Evolutionary conservation across 768 basidiomycete genomes (phyloP), one percentile per base, ranked within the genome.

Genomic region (Rhodotorula taiwanensis): DNA sequence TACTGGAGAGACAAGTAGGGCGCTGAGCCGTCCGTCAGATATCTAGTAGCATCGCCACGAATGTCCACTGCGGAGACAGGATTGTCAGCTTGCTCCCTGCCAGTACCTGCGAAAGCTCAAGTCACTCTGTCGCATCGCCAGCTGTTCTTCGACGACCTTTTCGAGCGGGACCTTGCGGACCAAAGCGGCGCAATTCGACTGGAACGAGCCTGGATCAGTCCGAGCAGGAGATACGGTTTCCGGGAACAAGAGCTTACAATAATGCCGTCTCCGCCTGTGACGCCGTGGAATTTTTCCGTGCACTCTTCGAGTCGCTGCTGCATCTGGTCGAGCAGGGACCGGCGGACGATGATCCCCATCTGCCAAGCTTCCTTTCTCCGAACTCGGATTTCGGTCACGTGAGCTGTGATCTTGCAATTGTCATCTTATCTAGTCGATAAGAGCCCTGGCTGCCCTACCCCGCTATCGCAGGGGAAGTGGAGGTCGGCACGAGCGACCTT

Each of bases 201-300:
- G 44, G 16, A n/a, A n/a, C n/a, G n/a, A n/a, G n/a, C 36, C 36
- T 4, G 9, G 5, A 27, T 6, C 2, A 20, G 10, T 14, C 1
- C 7, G 4, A 18, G 11, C 21, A 25, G 50, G 30, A 62, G 52
- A 31, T 9, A 3, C 10, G 45, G 4, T 11, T 1, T 7, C 4
- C 3, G n/a, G 27, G 31, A 42, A 25, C 27, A 30, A n/a, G n/a
- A n/a, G 45, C 62, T n/a, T 20, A 63, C 62, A 4, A 66, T 41
- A 20, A 70, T 27, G 1, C 60, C 60, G 51, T 70, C 68, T 5
- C 68, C 68, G 16, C 68, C 68, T 20, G 62, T 66, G 14, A 57
- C 21, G 36, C 59, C 27, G 2, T 21, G 8, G 36, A 62, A 70
- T 2, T 44, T 30, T 7, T 42, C 33, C 0, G 52, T 50, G 52